These are phyloP conservation scores for Gryganskiella cystojenkinii DNA, from an alignment of 192 early-diverging fungal species.

Conservation along the genomic window DNA sequence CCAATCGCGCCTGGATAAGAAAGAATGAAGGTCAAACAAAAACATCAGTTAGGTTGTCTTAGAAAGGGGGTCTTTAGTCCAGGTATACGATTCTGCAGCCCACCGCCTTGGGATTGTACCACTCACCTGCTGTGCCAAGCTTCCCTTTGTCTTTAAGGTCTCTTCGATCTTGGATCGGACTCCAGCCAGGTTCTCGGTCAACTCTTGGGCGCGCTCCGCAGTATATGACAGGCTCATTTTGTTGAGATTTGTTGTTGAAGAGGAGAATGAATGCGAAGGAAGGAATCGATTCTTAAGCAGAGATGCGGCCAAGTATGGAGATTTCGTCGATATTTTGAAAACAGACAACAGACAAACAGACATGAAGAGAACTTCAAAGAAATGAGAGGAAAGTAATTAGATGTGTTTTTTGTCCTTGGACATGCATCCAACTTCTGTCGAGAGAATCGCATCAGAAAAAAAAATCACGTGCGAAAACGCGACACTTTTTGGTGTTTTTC, in stretches of 20 bases:
- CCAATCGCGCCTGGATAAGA: constrained; percentile 73
- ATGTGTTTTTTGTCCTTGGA: no score
- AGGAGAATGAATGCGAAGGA: not conserved
- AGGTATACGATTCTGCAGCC: not conserved
- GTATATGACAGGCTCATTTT: constrained; percentile 23
- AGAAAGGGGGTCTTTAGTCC: not conserved
- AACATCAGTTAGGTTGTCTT: not conserved
- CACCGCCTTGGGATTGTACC: not conserved
- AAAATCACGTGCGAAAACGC: no score
- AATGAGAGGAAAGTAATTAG: no score
- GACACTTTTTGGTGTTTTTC: no score
- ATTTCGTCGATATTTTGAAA: no score
- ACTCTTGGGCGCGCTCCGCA: constrained; percentile 32
- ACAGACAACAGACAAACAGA: no score
- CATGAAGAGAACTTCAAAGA: no score
- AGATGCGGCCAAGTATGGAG: no score
- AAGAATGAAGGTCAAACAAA: constrained; percentile 1
- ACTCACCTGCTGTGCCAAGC: constrained; percentile 11
- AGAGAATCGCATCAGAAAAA: no score
- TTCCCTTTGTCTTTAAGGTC: constrained; percentile 10
- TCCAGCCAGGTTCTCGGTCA: constrained; percentile 15
- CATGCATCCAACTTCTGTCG: no score
- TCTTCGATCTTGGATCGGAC: constrained; percentile 14
- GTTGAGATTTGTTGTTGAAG: not conserved
- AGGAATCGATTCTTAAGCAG: no score